These are phyloP conservation scores for Lactuca saligna DNA, from an alignment of 129 eudicot species.

Conservation along the genomic window DNA sequence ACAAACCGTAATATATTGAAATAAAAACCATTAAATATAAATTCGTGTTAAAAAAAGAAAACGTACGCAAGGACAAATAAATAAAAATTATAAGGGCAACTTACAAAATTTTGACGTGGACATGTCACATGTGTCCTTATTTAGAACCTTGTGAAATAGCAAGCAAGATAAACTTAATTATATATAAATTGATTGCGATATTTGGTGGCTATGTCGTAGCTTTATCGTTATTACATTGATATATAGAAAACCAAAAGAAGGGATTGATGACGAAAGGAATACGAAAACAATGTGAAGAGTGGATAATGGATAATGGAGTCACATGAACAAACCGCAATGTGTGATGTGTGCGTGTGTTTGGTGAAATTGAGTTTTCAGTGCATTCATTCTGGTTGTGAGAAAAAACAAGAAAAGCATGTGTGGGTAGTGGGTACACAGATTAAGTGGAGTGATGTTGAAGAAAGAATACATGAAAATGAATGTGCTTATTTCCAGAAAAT, in stretches of 20 bases:
- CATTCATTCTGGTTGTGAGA: background rate
- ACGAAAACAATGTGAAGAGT: background rate
- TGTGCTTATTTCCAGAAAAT: background rate
- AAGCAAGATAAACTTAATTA: too few species aligned
- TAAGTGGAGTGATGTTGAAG: slow-evolving; percentile 3
- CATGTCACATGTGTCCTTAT: too few species aligned
- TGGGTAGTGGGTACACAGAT: background rate
- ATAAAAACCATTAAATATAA: too few species aligned
- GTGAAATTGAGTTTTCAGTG: slow-evolving; percentile 22
- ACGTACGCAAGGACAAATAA: too few species aligned
- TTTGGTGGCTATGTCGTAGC: background rate
- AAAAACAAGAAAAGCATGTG: slow-evolving; percentile 1
- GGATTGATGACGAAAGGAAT: background rate
- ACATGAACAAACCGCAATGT: background rate
- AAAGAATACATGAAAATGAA: background rate
- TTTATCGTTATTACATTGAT: background rate
- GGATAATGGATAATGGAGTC: background rate
- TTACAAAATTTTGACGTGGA: too few species aligned
- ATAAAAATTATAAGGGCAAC: too few species aligned
- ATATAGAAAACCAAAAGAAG: background rate
- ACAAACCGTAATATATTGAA: too few species aligned
- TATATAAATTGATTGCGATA: too few species aligned
- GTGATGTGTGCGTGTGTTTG: slow-evolving; percentile 28
- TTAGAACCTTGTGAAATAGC: too few species aligned
- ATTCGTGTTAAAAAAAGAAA: too few species aligned